Evolutionary conservation across 2,329 filamentous ascomycete species (phyloP).

Genomic region (Aspergillus texensis): DNA sequence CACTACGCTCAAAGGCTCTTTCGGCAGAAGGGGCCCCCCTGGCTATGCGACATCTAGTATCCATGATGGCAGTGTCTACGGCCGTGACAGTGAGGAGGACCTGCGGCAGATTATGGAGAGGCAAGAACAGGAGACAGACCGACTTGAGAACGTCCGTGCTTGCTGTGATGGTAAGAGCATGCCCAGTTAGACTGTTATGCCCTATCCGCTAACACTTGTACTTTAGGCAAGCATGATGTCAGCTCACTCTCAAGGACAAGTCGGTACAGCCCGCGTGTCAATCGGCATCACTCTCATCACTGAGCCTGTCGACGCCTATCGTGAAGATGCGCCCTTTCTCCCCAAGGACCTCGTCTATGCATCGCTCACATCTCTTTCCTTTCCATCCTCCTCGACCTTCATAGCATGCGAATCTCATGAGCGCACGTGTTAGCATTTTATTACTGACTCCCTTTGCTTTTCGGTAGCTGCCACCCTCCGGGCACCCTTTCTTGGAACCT

Average conservation of each 20-base stretch:
- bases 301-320: constrained; percentile 15
- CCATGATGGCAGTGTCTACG: constrained; percentile 42
- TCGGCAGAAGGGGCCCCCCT: constrained; percentile 48
- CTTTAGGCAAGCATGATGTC: constrained; percentile 72
- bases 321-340: background rate
- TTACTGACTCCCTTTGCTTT: constrained; percentile 4
- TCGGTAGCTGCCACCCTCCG: background rate
- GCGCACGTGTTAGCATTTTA: constrained; percentile 16
- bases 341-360: constrained; percentile 19
- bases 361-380: constrained; percentile 7
- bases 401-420: constrained; percentile 18
- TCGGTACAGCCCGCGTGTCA: constrained; percentile 43
- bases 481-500: background rate
- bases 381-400: constrained; percentile 5
- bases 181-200: background rate
- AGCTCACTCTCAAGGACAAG: constrained; percentile 45
- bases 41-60: constrained; percentile 38
- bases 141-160: constrained; percentile 90
- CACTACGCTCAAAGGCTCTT: constrained; percentile 52
- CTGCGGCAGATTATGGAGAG: constrained; percentile 75
- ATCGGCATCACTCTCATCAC: constrained; percentile 42
- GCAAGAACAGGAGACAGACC: constrained; percentile 67
- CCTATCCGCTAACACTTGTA: background rate
- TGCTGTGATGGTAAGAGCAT: constrained; percentile 87
- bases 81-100: constrained; percentile 79